Conservation (phyloP, 768 basidiomycete genomes). For the Psilocybe tampanensis region DNA sequence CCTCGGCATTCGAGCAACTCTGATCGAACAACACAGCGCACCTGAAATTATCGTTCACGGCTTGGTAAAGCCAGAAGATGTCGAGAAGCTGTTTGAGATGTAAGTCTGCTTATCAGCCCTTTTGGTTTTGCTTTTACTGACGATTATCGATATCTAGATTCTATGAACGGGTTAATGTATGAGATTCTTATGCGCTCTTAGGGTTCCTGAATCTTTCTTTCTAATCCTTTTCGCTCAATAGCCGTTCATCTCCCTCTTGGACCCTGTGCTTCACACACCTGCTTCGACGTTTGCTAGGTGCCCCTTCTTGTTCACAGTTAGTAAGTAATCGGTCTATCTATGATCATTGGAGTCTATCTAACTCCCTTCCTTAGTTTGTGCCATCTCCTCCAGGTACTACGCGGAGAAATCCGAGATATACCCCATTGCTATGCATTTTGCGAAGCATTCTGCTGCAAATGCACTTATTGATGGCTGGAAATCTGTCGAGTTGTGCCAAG, state of each 20-base stretch:
- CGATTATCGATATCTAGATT: conserved; percentile 52
- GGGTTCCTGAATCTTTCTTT: conserved; percentile 1
- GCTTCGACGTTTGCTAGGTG: conserved; percentile 79
- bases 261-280: conserved; percentile 81
- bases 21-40: conserved; percentile 79
- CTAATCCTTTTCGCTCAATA: conserved; percentile 20
- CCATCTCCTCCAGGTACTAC: conserved; percentile 83
- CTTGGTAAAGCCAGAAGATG: conserved; percentile 75
- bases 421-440: conserved; percentile 88
- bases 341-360: not conserved
- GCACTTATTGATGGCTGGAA: conserved; percentile 82
- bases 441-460: conserved; percentile 79
- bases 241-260: conserved; percentile 77
- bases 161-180: conserved; percentile 69
- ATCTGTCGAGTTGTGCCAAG: conserved; percentile 88
- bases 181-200: conserved; percentile 22
- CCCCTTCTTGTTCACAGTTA: conserved; percentile 89
- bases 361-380: conserved; percentile 61
- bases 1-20: conserved; percentile 63
- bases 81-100: conserved; percentile 85
- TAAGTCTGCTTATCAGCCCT: conserved; percentile 36
- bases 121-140: not conserved
- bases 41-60: conserved; percentile 85
- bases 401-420: conserved; percentile 81
- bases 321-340: conserved; percentile 43